Evolutionary conservation across 495 filamentous ascomycete genomes (phyloP).

Genomic region (Penicillium lividum): DNA sequence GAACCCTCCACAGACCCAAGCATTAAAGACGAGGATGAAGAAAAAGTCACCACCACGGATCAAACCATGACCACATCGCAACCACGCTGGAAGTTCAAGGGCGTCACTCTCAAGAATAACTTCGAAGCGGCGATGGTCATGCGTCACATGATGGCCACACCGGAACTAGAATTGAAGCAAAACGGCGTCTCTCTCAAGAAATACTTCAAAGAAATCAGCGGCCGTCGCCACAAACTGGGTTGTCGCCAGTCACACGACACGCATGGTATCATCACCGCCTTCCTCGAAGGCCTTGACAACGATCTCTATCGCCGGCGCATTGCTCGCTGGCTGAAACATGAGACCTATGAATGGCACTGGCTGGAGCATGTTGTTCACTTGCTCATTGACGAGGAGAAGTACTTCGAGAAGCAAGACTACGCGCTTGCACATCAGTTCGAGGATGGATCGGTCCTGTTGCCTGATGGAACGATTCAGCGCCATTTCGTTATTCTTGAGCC

Average conservation of each 20-base stretch:
- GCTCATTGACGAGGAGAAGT: constrained; percentile 16
- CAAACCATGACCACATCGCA: too few relatives aligned
- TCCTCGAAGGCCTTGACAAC: constrained; percentile 17
- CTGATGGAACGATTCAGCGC: constrained; percentile 11
- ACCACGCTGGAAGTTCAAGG: too few relatives aligned
- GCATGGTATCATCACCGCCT: constrained; percentile 4
- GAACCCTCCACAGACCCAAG: too few relatives aligned
- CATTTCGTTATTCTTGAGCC: constrained; percentile 13
- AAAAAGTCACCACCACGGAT: too few relatives aligned
- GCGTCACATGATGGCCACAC: too few relatives aligned
- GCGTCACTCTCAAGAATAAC: too few relatives aligned
- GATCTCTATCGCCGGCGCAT: constrained; percentile 18
- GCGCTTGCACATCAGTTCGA: constrained; percentile 14
- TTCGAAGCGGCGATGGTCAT: too few relatives aligned
- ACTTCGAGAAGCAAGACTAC: constrained; percentile 21
- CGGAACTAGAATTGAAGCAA: too few relatives aligned
- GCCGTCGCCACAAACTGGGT: constrained; percentile 1
- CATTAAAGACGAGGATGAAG: too few relatives aligned
- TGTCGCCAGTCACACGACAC: not conserved
- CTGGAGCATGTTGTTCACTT: constrained; percentile 12
- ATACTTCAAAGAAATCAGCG: constrained; percentile 13
- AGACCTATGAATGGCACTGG: constrained; percentile 15
- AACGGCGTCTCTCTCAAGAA: too few relatives aligned
- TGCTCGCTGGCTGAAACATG: constrained; percentile 14
- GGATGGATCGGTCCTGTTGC: constrained; percentile 18